Evolutionary conservation across 805 yeast species (phyloP).

Genomic region (Candida sonorensis): DNA sequence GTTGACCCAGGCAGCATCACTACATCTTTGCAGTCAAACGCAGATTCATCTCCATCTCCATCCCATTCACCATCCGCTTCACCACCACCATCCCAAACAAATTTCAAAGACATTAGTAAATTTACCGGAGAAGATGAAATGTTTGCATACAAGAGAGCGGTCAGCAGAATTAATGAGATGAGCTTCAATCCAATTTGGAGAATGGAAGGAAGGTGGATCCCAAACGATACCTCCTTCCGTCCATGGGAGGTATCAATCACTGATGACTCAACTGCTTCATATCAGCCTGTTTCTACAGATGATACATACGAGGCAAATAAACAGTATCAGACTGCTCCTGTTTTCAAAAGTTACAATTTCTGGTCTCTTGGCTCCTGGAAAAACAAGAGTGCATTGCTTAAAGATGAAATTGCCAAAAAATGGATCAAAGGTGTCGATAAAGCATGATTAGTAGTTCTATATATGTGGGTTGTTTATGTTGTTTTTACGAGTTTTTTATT

Average conservation of each 20-base stretch:
- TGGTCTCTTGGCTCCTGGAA: slow-evolving; percentile 70
- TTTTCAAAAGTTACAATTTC: slow-evolving; percentile 41
- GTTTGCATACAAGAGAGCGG: slow-evolving; percentile 68
- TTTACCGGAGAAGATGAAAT: slow-evolving; percentile 75
- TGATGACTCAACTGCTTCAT: background rate
- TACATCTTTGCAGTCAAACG: too few species aligned
- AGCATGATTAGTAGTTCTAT: background rate
- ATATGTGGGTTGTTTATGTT: background rate
- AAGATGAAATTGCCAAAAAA: slow-evolving; percentile 46
- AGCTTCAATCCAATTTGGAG: slow-evolving; percentile 39
- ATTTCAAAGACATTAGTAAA: slow-evolving; percentile 43
- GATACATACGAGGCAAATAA: slow-evolving; percentile 7
- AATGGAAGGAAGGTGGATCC: slow-evolving; percentile 44
- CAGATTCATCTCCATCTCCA: too few species aligned
- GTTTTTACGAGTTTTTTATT: too few species aligned
- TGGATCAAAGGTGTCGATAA: slow-evolving; percentile 43
- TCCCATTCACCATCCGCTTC: too few species aligned
- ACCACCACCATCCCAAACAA: slow-evolving; percentile 2
- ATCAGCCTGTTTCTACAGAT: too few species aligned
- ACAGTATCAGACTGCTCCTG: slow-evolving; percentile 28
- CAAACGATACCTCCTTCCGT: slow-evolving; percentile 42
- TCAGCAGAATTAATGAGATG: slow-evolving; percentile 48
- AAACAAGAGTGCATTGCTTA: slow-evolving; percentile 36
- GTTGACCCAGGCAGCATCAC: too few species aligned
- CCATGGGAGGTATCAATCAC: slow-evolving; percentile 56